phyloP scores from a whole-genome alignment of 148 eudicot genomes.

The Camellia sinensis region DNA sequence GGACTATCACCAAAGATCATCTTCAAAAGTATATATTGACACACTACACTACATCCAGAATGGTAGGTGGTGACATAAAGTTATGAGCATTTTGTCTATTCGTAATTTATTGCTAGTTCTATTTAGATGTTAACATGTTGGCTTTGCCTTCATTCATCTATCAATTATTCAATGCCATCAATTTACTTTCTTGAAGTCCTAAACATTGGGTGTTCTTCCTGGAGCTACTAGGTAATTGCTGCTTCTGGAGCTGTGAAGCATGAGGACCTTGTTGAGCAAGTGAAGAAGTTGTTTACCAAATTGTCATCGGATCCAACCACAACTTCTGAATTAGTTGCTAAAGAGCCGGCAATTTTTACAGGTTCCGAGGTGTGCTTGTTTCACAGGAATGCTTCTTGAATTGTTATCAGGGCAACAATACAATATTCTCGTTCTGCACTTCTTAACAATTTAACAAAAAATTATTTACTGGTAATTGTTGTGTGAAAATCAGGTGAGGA shows the following conservation, averaged over 20 bases:
- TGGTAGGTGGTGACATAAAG: constrained; percentile 35
- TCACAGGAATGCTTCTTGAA: neutral
- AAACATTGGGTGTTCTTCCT: neutral
- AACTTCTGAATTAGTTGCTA: constrained; percentile 64
- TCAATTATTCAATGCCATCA: neutral
- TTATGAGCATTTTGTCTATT: neutral
- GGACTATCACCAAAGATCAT: constrained; percentile 61
- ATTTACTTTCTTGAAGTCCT: neutral
- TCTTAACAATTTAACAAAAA: neutral
- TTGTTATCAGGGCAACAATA: neutral
- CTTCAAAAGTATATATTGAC: constrained; percentile 70
- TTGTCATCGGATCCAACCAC: constrained; percentile 71
- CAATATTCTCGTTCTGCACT: neutral
- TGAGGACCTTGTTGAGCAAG: constrained; percentile 76
- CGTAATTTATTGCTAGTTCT: neutral
- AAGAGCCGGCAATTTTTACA: constrained; percentile 78
- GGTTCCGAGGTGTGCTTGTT: constrained; percentile 79
- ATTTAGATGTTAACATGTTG: neutral
- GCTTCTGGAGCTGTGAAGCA: constrained; percentile 93
- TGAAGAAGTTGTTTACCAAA: constrained; percentile 60
- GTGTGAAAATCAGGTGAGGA: constrained; percentile 58
- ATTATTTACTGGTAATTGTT: neutral
- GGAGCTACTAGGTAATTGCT: constrained; percentile 55
- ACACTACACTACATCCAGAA: constrained; percentile 86
- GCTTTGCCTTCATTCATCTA: neutral